These are phyloP conservation scores for Setomelanomma holmii DNA, from an alignment of 2,329 filamentous ascomycete species.

Conservation along the genomic window DNA sequence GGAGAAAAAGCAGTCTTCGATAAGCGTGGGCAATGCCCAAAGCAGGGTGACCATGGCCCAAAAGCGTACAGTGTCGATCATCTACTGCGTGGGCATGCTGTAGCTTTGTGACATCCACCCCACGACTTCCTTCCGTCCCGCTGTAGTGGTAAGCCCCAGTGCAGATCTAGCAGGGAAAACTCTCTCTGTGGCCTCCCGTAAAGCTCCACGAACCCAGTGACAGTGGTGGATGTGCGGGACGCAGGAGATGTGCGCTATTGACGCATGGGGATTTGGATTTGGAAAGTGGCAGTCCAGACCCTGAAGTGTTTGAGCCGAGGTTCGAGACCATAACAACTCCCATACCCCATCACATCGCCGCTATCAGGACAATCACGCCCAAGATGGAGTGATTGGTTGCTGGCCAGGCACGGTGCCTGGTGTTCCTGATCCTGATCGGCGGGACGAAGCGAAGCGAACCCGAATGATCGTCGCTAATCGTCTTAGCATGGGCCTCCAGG, in stretches of 20 bases:
- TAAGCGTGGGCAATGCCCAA: slow-evolving; percentile 1
- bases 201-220: neutral
- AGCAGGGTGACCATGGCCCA: neutral
- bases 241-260: neutral
- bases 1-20: slow-evolving; percentile 5
- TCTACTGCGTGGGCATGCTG: neutral
- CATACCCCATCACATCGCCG: neutral
- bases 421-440: slow-evolving; percentile 18
- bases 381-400: slow-evolving; percentile 1
- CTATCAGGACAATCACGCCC: neutral
- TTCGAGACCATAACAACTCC: neutral
- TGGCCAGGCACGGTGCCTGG: neutral
- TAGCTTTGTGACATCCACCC: neutral
- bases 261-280: neutral
- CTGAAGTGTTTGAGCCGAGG: neutral
- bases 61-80: neutral
- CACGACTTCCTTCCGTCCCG: slow-evolving; percentile 1
- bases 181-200: neutral
- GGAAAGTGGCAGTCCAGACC: neutral
- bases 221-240: neutral
- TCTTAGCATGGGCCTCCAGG: neutral
- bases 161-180: slow-evolving; percentile 3
- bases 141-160: slow-evolving; percentile 6
- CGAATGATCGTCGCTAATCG: neutral
- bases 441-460: slow-evolving; percentile 19